These are phyloP conservation scores for Trichoderma brevicompactum DNA, from an alignment of 2,329 filamentous ascomycete genomes.

Conservation along the genomic window DNA sequence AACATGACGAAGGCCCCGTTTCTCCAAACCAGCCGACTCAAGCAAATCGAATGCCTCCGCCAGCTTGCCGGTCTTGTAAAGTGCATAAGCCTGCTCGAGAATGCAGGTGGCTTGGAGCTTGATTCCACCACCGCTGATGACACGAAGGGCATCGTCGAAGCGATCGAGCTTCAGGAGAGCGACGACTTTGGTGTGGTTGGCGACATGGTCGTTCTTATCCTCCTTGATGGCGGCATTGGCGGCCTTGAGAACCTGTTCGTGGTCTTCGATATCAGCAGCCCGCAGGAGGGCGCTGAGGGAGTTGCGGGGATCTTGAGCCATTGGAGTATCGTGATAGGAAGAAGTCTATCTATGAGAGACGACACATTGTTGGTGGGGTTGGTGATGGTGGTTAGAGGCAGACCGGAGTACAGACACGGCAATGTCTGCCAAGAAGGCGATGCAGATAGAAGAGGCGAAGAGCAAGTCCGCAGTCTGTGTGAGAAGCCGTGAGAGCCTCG, in stretches of 20 bases:
- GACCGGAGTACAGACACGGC: neutral
- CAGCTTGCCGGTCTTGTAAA: constrained; percentile 77
- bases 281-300: constrained; percentile 60
- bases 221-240: constrained; percentile 65
- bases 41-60: constrained; percentile 62
- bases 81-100: constrained; percentile 78
- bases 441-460: too few relatives aligned
- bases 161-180: constrained; percentile 82
- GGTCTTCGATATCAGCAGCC: constrained; percentile 65
- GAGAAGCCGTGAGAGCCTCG: neutral
- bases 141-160: constrained; percentile 74
- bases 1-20: constrained; percentile 55
- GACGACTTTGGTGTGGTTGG: constrained; percentile 71
- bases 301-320: constrained; percentile 53
- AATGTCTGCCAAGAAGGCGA: neutral
- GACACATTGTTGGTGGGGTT: constrained; percentile 28
- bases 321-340: constrained; percentile 33
- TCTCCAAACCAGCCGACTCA: constrained; percentile 38
- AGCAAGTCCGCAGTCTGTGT: neutral
- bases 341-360: constrained; percentile 10
- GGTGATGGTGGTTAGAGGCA: neutral
- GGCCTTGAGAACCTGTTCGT: constrained; percentile 71
- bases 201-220: constrained; percentile 61
- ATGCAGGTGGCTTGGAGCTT: constrained; percentile 63
- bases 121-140: constrained; percentile 66